phyloP scores from a whole-genome alignment of 331 rosid species.

The Malus hybrid region DNA sequence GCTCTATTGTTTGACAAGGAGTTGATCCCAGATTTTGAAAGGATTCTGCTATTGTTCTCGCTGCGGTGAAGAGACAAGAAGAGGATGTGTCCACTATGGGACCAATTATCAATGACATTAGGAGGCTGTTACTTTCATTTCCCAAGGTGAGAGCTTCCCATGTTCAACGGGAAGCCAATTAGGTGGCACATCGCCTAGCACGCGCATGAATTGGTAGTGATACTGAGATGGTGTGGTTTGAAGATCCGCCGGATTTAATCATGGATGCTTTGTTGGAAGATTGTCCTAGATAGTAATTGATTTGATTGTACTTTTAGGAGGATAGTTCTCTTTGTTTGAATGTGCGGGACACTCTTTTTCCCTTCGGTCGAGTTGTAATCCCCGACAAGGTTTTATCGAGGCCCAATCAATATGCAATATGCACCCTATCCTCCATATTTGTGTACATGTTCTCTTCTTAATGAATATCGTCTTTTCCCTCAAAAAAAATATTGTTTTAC shows the following conservation, averaged over 20 bases:
- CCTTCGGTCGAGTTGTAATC: not conserved
- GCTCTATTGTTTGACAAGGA: too few relatives aligned
- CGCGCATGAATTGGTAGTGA: not conserved
- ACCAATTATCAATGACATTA: not conserved
- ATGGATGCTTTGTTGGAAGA: not conserved
- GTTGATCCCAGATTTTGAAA: too few relatives aligned
- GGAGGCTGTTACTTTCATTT: too few relatives aligned
- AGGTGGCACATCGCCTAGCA: not conserved
- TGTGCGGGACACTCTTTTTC: not conserved
- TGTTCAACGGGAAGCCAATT: not conserved
- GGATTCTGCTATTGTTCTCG: not conserved
- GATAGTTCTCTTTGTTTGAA: not conserved
- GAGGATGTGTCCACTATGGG: not conserved
- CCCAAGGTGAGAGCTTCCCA: too few relatives aligned
- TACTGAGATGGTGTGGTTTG: not conserved
- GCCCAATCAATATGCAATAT: too few relatives aligned
- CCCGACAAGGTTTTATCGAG: not conserved
- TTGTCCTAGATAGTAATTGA: not conserved
- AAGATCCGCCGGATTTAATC: not conserved
- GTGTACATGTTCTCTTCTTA: not conserved
- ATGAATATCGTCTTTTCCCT: not conserved
- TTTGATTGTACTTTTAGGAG: not conserved
- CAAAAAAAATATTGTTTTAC: too few relatives aligned
- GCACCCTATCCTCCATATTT: not conserved
- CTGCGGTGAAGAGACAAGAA: not conserved